Conservation (phyloP, 129 eudicot species). For the Flaveria sonorensis region DNA sequence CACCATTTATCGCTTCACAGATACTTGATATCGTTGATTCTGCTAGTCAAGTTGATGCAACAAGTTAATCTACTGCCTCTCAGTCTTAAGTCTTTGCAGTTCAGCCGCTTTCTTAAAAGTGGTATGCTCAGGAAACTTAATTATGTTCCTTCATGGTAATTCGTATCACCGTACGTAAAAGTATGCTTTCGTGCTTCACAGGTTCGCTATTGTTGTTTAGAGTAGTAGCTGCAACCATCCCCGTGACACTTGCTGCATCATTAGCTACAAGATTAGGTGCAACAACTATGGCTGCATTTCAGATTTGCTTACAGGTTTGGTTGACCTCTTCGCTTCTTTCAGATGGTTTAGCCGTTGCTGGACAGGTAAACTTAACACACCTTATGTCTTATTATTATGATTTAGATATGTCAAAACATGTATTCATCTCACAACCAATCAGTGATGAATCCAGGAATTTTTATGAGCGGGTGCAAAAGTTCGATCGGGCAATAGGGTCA, state of each 20-base stretch:
- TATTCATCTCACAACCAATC: too few relatives aligned
- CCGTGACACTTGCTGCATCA: constrained; percentile 72
- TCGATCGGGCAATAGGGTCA: too few relatives aligned
- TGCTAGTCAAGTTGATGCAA: constrained; percentile 44
- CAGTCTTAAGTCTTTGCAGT: constrained; percentile 46
- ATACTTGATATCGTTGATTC: constrained; percentile 52
- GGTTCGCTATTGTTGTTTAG: constrained; percentile 51
- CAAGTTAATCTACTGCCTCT: constrained; percentile 62
- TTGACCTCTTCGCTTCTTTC: constrained; percentile 81
- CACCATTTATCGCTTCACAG: constrained; percentile 31
- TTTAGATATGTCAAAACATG: too few relatives aligned
- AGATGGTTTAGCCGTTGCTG: constrained; percentile 94
- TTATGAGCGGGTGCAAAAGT: too few relatives aligned
- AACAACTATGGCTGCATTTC: constrained; percentile 79
- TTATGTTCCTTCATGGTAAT: neutral
- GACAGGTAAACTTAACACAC: constrained; percentile 56
- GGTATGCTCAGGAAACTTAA: constrained; percentile 31
- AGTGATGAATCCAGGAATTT: too few relatives aligned
- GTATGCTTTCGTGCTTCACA: neutral
- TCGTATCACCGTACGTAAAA: neutral
- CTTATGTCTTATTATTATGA: neutral
- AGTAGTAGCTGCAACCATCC: constrained; percentile 60
- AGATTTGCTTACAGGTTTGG: constrained; percentile 85
- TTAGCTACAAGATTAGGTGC: constrained; percentile 77
- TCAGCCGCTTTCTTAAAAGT: constrained; percentile 56